Conservation (phyloP, 345 rosid species). For the Boechera stricta region DNA sequence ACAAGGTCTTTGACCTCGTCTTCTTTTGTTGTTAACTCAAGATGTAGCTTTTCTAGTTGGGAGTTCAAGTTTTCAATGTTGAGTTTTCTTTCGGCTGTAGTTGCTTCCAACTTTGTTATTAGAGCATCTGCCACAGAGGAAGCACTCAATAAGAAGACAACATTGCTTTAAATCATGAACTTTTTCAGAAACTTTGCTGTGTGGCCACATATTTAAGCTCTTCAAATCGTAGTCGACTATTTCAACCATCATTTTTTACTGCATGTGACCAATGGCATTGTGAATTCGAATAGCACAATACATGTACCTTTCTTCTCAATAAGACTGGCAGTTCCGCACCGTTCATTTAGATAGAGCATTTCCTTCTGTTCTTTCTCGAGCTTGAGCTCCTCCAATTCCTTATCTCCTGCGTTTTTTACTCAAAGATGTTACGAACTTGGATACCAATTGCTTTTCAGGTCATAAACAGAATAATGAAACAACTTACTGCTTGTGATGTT, state of each 20-base stretch:
- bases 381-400: conserved; percentile 69
- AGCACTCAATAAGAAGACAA: neutral
- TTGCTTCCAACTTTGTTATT: conserved; percentile 15
- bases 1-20: conserved; percentile 59
- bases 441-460: neutral
- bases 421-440: neutral
- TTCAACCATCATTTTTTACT: neutral
- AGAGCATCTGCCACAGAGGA: conserved; percentile 8
- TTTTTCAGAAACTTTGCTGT: neutral
- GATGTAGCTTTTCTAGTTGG: conserved; percentile 60
- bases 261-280: conserved; percentile 21
- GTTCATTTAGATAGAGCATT: conserved; percentile 57
- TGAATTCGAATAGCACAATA: conserved; percentile 16
- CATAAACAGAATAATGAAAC: neutral
- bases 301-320: conserved; percentile 69
- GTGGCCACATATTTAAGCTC: conserved; percentile 8
- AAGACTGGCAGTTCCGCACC: conserved; percentile 51
- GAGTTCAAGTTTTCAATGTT: conserved; percentile 59
- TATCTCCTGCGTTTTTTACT: conserved; percentile 59
- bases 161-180: neutral
- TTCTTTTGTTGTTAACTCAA: conserved; percentile 60
- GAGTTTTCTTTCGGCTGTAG: conserved; percentile 27
- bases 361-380: conserved; percentile 60
- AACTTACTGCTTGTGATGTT: conserved; percentile 62
- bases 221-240: neutral